Conservation (phyloP, 257 asterid species). For the Plantago elongata region DNA sequence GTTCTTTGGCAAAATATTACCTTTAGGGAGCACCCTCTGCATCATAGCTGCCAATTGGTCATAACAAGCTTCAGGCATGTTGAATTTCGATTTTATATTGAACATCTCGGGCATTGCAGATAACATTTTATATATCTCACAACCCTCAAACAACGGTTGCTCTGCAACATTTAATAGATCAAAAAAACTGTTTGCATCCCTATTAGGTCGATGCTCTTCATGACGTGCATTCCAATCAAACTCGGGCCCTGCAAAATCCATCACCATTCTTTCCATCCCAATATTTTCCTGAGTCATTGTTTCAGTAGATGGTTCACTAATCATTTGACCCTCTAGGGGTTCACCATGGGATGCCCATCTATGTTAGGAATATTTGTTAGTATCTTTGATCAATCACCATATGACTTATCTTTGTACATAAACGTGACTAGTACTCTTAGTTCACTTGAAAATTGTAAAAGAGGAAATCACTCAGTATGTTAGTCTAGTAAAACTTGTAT, state of each 20-base stretch:
- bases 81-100: not conserved
- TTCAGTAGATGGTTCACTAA: not conserved
- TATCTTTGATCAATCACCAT: too few species aligned
- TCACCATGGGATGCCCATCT: not conserved
- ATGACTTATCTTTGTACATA: too few species aligned
- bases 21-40: not conserved
- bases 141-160: not conserved
- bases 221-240: not conserved
- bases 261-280: not conserved
- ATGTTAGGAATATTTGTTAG: too few species aligned
- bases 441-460: too few species aligned
- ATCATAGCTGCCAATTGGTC: not conserved
- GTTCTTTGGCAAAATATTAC: not conserved
- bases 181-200: not conserved
- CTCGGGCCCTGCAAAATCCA: not conserved
- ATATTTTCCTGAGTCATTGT: not conserved
- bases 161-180: not conserved
- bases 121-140: not conserved
- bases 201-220: slow-evolving; percentile 1
- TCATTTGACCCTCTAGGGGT: not conserved
- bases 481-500: too few species aligned
- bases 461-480: too few species aligned
- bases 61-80: not conserved
- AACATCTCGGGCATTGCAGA: not conserved
- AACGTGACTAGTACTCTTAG: too few species aligned